These are phyloP conservation scores for Cystobasidium tubakii DNA, from an alignment of 768 basidiomycete species.

Conservation along the genomic window DNA sequence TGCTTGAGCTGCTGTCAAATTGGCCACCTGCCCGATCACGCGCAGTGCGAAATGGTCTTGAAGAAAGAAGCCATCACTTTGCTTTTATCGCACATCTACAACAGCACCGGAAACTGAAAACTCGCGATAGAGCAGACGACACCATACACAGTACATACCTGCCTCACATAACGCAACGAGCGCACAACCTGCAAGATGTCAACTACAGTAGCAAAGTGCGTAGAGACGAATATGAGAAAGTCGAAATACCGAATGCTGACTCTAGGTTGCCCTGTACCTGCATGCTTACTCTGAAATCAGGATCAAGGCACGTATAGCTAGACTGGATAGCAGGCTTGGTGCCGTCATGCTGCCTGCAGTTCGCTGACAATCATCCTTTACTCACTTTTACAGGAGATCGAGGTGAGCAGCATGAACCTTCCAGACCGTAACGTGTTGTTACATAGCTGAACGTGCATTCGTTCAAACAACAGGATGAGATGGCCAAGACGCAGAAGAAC, in stretches of 20 bases:
- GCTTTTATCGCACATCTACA: too few species aligned
- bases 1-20: too few species aligned
- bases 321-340: neutral
- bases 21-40: too few species aligned
- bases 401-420: slow-evolving; percentile 73
- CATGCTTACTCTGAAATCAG: neutral
- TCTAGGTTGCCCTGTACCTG: neutral
- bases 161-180: neutral
- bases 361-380: slow-evolving; percentile 42
- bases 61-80: too few species aligned
- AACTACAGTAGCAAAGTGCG: slow-evolving; percentile 8
- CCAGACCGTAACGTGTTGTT: slow-evolving; percentile 26
- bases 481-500: slow-evolving; percentile 49
- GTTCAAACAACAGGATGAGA: slow-evolving; percentile 65
- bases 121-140: neutral
- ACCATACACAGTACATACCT: neutral
- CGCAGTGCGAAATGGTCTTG: too few species aligned
- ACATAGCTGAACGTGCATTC: slow-evolving; percentile 50
- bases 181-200: neutral
- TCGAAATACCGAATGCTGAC: neutral
- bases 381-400: slow-evolving; percentile 63
- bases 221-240: neutral
- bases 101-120: too few species aligned
- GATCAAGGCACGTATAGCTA: slow-evolving; percentile 26
- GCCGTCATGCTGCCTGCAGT: slow-evolving; percentile 53